These are phyloP conservation scores for Colletotrichum sp. DNA, from an alignment of 2,329 filamentous ascomycete species.

Conservation along the genomic window DNA sequence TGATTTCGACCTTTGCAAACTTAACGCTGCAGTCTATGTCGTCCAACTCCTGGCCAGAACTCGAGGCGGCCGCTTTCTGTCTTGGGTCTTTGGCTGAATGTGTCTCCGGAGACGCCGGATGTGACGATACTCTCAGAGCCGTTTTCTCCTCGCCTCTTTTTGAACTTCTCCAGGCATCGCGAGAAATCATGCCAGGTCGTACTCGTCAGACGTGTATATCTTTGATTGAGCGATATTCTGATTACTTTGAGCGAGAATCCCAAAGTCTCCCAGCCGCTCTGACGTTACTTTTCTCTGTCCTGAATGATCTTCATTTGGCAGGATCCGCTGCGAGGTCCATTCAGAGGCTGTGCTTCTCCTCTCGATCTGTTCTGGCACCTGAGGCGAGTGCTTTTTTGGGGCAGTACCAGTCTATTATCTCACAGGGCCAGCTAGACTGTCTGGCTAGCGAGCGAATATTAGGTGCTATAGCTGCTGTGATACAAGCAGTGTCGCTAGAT, in stretches of 20 bases:
- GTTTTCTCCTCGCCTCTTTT: conserved; percentile 68
- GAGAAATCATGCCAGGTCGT: conserved; percentile 61
- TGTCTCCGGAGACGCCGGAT: conserved; percentile 58
- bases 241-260: conserved; percentile 76
- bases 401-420: conserved; percentile 71
- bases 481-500: conserved; percentile 66
- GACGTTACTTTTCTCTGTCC: conserved; percentile 74
- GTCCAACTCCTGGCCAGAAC: conserved; percentile 57
- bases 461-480: conserved; percentile 74
- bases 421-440: conserved; percentile 64
- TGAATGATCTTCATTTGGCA: conserved; percentile 66
- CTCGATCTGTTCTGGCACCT: conserved; percentile 68
- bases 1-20: conserved; percentile 62
- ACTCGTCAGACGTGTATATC: conserved; percentile 72
- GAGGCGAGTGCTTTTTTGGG: conserved; percentile 72
- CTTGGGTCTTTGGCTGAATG: conserved; percentile 72
- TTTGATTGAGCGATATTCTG: conserved; percentile 73
- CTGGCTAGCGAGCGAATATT: conserved; percentile 75
- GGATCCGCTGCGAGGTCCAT: conserved; percentile 78
- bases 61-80: conserved; percentile 67
- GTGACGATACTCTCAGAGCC: conserved; percentile 61
- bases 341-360: conserved; percentile 74
- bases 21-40: conserved; percentile 55
- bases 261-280: conserved; percentile 71
- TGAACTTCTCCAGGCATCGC: conserved; percentile 53